phyloP scores from a whole-genome alignment of 345 rosid species.

The Microthlaspi erraticum region DNA sequence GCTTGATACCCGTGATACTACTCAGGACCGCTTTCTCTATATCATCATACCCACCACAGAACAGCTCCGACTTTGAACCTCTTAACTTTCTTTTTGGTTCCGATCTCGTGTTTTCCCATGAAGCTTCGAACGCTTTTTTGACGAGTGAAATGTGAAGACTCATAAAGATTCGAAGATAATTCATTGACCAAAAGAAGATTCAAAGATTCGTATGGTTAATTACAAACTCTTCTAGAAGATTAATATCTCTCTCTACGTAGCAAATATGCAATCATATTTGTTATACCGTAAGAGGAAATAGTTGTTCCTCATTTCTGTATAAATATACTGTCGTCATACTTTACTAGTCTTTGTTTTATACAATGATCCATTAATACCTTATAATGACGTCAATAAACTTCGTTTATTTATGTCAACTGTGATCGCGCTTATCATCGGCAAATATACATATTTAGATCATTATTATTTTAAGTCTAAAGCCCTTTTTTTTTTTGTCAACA shows the following conservation, averaged over 20 bases:
- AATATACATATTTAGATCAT: not conserved
- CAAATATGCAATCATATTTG: not conserved
- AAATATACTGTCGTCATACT: not conserved
- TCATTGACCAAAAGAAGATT: constrained; percentile 1
- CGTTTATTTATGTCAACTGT: not conserved
- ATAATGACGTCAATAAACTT: not conserved
- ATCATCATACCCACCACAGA: too few relatives aligned
- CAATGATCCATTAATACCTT: constrained; percentile 10
- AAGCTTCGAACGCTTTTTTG: constrained; percentile 43
- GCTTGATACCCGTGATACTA: too few relatives aligned
- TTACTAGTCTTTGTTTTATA: not conserved
- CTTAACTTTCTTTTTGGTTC: not conserved
- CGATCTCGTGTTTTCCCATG: constrained; percentile 27
- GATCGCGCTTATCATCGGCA: not conserved
- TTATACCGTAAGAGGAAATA: not conserved
- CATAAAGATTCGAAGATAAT: constrained; percentile 2
- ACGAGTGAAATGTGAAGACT: constrained; percentile 22
- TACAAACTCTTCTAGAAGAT: not conserved
- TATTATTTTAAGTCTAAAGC: not conserved
- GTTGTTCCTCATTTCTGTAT: not conserved
- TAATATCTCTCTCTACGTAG: not conserved
- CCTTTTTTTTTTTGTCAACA: too few relatives aligned
- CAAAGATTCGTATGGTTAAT: not conserved
- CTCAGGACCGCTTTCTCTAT: too few relatives aligned
- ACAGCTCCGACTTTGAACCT: too few relatives aligned